phyloP scores from a whole-genome alignment of 129 eudicot species.

The Arctium minus region DNA sequence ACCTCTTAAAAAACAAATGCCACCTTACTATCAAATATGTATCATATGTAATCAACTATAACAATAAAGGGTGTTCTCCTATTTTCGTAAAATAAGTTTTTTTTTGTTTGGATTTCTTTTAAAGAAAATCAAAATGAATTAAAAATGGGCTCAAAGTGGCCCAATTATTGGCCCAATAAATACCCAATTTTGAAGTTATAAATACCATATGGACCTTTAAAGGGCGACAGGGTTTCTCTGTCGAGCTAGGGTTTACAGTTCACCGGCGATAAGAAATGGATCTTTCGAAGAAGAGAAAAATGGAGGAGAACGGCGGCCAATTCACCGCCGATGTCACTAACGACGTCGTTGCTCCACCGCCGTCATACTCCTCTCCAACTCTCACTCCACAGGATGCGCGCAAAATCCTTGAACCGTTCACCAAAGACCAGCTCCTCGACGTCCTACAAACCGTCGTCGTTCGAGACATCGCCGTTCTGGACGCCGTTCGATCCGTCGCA shows the following conservation, averaged over 20 bases:
- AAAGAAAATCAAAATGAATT: no score
- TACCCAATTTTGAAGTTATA: neutral
- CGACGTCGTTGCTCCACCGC: conserved; percentile 17
- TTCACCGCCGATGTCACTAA: conserved; percentile 10
- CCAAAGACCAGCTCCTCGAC: conserved; percentile 58
- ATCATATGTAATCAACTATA: no score
- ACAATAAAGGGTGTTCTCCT: no score
- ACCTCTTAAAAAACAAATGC: no score
- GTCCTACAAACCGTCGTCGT: conserved; percentile 61
- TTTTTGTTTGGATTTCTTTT: no score
- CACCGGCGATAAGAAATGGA: conserved; percentile 38
- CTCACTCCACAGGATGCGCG: conserved; percentile 57
- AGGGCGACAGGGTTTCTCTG: conserved; percentile 11
- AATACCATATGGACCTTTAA: neutral
- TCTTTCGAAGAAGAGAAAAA: conserved; percentile 68
- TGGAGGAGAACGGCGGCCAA: conserved; percentile 60
- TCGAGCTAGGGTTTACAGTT: conserved; percentile 24
- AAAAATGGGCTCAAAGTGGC: neutral
- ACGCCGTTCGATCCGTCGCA: conserved; percentile 60
- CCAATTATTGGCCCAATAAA: neutral
- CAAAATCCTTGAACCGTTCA: conserved; percentile 60
- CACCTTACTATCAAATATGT: no score
- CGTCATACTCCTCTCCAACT: neutral
- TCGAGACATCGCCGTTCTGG: conserved; percentile 56
- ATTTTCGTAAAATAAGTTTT: no score